A percentile compares a stretch with the other conserved stretches of the same genome.
phyloP scores from a whole-genome alignment of 78 protist genomes.

The Dictyostelium brefeldianum region DNA sequence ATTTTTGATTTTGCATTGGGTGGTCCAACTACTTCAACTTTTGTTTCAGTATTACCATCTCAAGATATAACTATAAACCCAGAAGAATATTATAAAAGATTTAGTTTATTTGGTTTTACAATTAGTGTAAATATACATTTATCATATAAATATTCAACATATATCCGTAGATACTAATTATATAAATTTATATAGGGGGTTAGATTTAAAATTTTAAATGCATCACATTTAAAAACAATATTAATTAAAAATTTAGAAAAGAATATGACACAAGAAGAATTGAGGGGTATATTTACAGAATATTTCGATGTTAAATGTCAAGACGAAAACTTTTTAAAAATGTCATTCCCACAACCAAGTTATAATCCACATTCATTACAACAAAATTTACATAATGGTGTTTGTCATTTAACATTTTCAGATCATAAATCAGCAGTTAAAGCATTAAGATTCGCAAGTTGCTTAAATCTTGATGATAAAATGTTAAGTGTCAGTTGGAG shows the following conservation, averaged over 20 bases:
- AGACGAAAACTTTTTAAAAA: background rate
- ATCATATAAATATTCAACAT: background rate
- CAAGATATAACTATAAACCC: background rate
- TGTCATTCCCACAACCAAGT: background rate
- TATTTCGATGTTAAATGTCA: background rate
- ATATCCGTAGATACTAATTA: background rate
- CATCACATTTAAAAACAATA: background rate
- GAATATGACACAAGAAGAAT: background rate
- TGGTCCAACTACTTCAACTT: background rate
- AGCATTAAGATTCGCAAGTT: background rate
- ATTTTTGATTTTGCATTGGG: background rate
- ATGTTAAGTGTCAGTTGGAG: background rate
- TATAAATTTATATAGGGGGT: background rate
- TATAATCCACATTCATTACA: background rate
- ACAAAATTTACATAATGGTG: background rate
- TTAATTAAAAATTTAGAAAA: background rate
- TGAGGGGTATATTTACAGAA: background rate
- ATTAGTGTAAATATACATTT: constrained; percentile 6
- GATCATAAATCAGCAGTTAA: background rate
- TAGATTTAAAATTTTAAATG: background rate
- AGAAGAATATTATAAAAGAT: background rate
- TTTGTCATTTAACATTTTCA: background rate
- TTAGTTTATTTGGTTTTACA: background rate
- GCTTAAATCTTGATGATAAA: too few relatives aligned
- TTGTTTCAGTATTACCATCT: background rate